A percentile compares a stretch with the other conserved stretches of the same genome.
Conservation (phyloP, 257 asterid genomes). For the Plantago major region DNA sequence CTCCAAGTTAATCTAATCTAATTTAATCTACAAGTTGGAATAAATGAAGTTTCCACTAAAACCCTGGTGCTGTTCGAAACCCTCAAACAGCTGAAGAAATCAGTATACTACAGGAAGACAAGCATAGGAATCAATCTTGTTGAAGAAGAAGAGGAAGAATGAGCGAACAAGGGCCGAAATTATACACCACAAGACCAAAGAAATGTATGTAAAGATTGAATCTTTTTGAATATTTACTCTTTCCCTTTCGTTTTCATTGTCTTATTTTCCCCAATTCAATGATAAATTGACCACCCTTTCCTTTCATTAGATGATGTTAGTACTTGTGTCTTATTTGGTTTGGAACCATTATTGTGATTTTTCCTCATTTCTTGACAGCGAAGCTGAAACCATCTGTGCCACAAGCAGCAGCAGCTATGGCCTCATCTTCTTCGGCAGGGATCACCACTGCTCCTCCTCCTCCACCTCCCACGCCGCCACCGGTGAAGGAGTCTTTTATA, state of each 20-base stretch:
- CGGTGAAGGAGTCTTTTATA: slow-evolving; percentile 47
- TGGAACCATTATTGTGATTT: neutral
- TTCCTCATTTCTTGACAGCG: slow-evolving; percentile 29
- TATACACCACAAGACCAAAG: slow-evolving; percentile 57
- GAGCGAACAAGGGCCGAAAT: slow-evolving; percentile 53
- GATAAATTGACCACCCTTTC: neutral
- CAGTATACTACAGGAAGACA: too few relatives aligned
- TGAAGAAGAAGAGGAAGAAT: slow-evolving; percentile 21
- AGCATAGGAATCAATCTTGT: neutral
- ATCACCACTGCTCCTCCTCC: neutral
- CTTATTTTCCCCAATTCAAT: too few relatives aligned
- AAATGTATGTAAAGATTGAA: slow-evolving; percentile 33
- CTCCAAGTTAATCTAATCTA: too few relatives aligned
- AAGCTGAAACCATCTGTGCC: slow-evolving; percentile 46
- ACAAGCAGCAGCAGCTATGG: slow-evolving; percentile 31
- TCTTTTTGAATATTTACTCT: neutral
- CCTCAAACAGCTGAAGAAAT: too few relatives aligned
- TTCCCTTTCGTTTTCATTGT: too few relatives aligned
- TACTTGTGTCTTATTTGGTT: neutral
- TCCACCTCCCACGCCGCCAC: slow-evolving; percentile 24
- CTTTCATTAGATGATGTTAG: neutral
- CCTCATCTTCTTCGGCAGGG: slow-evolving; percentile 20
- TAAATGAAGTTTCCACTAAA: too few relatives aligned
- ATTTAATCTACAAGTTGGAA: too few relatives aligned
- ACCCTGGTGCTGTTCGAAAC: too few relatives aligned